Base-by-base conservation (phyloP, 2,329 filamentous ascomycete species). In the Penicillium frequentans region DNA sequence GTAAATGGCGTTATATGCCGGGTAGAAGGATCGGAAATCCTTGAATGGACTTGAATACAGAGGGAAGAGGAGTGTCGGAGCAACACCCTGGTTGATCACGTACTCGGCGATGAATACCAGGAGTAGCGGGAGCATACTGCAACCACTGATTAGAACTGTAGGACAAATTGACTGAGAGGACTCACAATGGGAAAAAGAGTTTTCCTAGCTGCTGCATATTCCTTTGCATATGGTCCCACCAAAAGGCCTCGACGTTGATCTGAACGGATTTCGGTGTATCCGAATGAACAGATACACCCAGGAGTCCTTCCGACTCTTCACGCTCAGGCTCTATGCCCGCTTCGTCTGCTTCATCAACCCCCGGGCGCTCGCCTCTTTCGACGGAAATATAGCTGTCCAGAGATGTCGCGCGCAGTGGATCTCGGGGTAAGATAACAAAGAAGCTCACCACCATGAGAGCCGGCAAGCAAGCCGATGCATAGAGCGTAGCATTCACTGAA, bases 21-120 rank as follows among this genome's bases (percentile, higher is more conserved):
- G 93, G 69, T 99, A 99, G 73, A 97, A 98, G 31, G 88, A 89
- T 42, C 93, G 88, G 71, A 87, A 95, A 64, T 91, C 85, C 31
- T 79, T 77, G 72, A 98, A 98, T 0, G 95, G 95, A 1, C 90
- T 89, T 11, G 83, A 76, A 1, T 81, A 70, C 1, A 97, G 80
- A 0, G 93, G 91, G 70, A 96, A 99, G 5, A 99, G 84, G 0
- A 98, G 80, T 0, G 92, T 96, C 1, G 95, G 93, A 0, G 91
- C 82, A 0, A 98, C 91, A 35, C 93, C 93, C 78, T 96, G 93
- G 77, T 98, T 98, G 75, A 98, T 97, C 54, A 90, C 96, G 73
- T 99, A 99, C 78, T 99, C 95, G 55, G 93, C 91, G 35, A 98
- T 84, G 73, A 97, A 99, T 29, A 99, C 95, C 16, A 98, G 79